Conservation (phyloP, 179 eudicot genomes). For the Beta corolliflora region DNA sequence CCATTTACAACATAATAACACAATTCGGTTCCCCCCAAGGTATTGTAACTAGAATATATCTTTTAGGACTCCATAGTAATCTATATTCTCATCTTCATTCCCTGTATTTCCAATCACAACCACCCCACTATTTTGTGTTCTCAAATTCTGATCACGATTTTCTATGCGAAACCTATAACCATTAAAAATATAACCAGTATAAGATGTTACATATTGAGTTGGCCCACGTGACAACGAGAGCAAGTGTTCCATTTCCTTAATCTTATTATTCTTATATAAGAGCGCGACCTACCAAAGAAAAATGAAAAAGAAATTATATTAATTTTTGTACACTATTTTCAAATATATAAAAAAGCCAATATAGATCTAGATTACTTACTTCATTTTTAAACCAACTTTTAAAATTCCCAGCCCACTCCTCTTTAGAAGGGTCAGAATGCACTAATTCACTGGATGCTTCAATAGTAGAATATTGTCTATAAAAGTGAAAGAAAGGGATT, state of each 20-base stretch:
- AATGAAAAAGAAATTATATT: too few relatives aligned
- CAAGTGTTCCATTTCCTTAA: conserved; percentile 1
- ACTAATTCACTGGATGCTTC: too few relatives aligned
- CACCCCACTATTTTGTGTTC: conserved; percentile 5
- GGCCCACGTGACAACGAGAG: conserved; percentile 21
- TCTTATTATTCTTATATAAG: conserved; percentile 1
- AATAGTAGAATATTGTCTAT: too few relatives aligned
- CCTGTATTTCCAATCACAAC: background rate
- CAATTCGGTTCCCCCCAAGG: background rate
- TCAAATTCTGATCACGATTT: background rate
- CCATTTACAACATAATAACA: conserved; percentile 11
- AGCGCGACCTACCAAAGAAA: background rate
- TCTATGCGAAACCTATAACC: conserved; percentile 5
- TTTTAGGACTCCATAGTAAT: conserved; percentile 1
- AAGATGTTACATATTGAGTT: conserved; percentile 15
- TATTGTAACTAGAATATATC: background rate
- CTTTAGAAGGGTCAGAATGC: too few relatives aligned
- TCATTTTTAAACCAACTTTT: too few relatives aligned
- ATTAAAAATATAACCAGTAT: conserved; percentile 6
- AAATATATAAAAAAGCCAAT: too few relatives aligned
- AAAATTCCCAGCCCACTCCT: too few relatives aligned
- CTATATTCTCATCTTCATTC: background rate
- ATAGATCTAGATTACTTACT: too few relatives aligned
- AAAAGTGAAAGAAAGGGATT: too few relatives aligned
- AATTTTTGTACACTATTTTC: too few relatives aligned